Evolutionary conservation across 208 protist genomes (phyloP).

Genomic region (Trypanosoma brucei): DNA sequence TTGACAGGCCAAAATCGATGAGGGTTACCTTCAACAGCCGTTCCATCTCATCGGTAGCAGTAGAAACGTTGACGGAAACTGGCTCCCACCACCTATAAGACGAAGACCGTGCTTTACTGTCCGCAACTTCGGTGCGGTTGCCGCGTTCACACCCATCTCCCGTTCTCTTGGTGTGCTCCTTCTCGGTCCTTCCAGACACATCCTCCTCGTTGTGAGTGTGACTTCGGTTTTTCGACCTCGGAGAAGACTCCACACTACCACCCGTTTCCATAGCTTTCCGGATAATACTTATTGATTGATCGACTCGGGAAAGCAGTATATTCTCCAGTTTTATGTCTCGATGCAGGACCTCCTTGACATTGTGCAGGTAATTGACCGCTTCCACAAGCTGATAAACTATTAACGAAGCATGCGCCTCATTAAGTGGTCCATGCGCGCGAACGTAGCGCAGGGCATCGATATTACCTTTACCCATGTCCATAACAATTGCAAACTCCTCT

Average conservation of each 20-base stretch:
- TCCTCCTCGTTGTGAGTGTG: too few relatives aligned
- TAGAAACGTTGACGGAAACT: background rate
- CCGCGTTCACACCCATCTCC: background rate
- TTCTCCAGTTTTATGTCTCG: conserved; percentile 87
- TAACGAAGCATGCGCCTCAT: conserved; percentile 51
- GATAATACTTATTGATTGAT: conserved; percentile 35
- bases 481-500: conserved; percentile 74
- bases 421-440: conserved; percentile 45
- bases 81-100: conserved; percentile 5
- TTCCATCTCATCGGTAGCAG: conserved; percentile 5
- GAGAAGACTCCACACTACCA: background rate
- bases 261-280: conserved; percentile 32
- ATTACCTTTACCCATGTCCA: conserved; percentile 58
- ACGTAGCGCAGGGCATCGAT: conserved; percentile 69
- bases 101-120: background rate
- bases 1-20: conserved; percentile 78
- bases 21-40: conserved; percentile 59
- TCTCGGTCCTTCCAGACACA: background rate
- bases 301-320: conserved; percentile 49
- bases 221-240: background rate
- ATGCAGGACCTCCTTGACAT: conserved; percentile 60
- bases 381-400: conserved; percentile 71
- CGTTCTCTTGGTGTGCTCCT: background rate
- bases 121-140: background rate
- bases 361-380: conserved; percentile 70